Conservation (phyloP, 2,329 filamentous ascomycete genomes). For the Trichoderma citrinoviride region DNA sequence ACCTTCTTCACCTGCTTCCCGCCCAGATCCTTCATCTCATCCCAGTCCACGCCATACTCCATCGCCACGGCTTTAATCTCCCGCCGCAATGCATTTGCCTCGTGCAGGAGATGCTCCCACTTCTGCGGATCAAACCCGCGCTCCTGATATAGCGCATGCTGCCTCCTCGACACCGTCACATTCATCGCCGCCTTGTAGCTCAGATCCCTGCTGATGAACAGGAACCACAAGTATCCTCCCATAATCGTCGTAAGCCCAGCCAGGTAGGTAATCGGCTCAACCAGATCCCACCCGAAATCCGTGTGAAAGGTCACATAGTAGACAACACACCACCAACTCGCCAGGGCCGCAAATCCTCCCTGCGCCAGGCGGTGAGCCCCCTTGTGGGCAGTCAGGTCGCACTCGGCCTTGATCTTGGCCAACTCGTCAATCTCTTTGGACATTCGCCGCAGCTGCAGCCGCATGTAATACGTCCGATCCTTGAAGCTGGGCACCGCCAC, state of each 20-base stretch:
- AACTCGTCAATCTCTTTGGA: slow-evolving; percentile 65
- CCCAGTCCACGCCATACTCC: slow-evolving; percentile 90
- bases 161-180: slow-evolving; percentile 76
- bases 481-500: slow-evolving; percentile 84
- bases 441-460: slow-evolving; percentile 71
- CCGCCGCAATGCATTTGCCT: slow-evolving; percentile 71
- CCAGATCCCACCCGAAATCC: slow-evolving; percentile 81
- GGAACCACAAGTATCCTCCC: slow-evolving; percentile 88
- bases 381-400: slow-evolving; percentile 72
- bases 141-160: slow-evolving; percentile 71
- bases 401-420: slow-evolving; percentile 74
- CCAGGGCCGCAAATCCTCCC: slow-evolving; percentile 70
- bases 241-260: slow-evolving; percentile 84
- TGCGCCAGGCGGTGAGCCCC: slow-evolving; percentile 77
- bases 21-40: slow-evolving; percentile 71
- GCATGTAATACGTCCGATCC: slow-evolving; percentile 86
- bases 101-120: slow-evolving; percentile 78
- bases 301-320: slow-evolving; percentile 72
- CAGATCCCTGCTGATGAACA: slow-evolving; percentile 88
- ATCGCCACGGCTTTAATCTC: slow-evolving; percentile 79
- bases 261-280: slow-evolving; percentile 88
- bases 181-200: slow-evolving; percentile 85
- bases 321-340: slow-evolving; percentile 78
- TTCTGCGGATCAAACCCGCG: slow-evolving; percentile 71
- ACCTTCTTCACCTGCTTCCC: slow-evolving; percentile 62